Evolutionary conservation across 768 basidiomycete genomes (phyloP), one percentile per base, ranked within the genome.

Genomic region (Auricularia sp.): DNA sequence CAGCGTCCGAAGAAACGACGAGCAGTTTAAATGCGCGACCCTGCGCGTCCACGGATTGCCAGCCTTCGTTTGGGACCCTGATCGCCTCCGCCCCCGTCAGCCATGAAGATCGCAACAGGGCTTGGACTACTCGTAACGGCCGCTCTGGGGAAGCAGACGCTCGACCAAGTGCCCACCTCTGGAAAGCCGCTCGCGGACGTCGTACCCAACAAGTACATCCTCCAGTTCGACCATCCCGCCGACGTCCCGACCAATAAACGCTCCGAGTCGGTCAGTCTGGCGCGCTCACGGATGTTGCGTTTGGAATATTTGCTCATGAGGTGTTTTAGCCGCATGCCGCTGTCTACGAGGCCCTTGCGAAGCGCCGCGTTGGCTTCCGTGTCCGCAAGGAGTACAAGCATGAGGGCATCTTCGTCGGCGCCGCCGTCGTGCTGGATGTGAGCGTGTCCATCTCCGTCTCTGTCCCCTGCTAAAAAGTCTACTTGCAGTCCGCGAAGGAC

Each of bases 401-500:
- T 0, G 73, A 76, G 3, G 82, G 79, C 0, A 65, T 88, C 14
- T 87, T 88, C 68, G 74, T 84, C 36, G 87, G 87, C 3, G 86
- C 82, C 33, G 77, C 82, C 43, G 67, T 87, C 62, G 79, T 78
- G 29, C 68, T 87, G 42, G 70, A 72, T 36, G 81, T 80, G 63
- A 67, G 77, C 76, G 64, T 61, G 11, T 29, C 53, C 3, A 23
- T 59, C 58, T 16, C 6, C 3, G 18, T 18, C 5, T 6, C 7
- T 51, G 14, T 18, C 47, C 3, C 16, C 18, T 18, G 21, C 47
- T 51, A 18, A 59, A 68, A 8, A n/a, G 59, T 64, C 21, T 62
- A 69, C 21, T 16, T 18, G 47, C 21, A 51, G 47, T 18, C 18
- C 10, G 47, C 7, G 6, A 21, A 51, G 18, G 47, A 51, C 42